Evolutionary conservation across 2,329 filamentous ascomycete genomes (phyloP).

Genomic region (Neofusicoccum cordaticola): DNA sequence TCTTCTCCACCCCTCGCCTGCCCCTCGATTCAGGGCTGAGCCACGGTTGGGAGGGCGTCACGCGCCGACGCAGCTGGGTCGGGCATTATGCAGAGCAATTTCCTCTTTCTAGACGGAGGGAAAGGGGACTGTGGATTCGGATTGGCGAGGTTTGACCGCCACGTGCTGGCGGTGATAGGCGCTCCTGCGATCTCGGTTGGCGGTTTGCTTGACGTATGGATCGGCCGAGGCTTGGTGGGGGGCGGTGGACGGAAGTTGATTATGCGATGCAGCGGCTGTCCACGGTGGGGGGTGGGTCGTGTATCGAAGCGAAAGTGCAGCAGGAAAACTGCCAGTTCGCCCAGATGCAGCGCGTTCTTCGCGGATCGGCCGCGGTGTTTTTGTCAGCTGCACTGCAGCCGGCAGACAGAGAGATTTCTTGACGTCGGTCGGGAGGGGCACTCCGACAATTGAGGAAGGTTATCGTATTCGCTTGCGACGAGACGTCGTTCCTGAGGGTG

Average conservation of each 20-base stretch:
- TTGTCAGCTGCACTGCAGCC: background rate
- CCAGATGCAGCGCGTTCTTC: too few species aligned
- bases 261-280: too few species aligned
- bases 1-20: background rate
- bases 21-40: conserved; percentile 4
- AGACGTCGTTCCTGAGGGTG: background rate
- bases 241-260: background rate
- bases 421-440: background rate
- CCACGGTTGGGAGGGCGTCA: background rate
- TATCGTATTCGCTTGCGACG: background rate
- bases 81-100: background rate
- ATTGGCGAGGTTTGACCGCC: background rate
- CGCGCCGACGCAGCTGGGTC: background rate
- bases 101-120: background rate
- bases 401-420: background rate
- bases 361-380: too few species aligned
- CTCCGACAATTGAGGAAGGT: background rate
- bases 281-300: background rate
- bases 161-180: conserved; percentile 2
- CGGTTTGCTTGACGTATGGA: background rate
- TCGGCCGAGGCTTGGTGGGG: background rate
- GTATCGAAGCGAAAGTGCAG: background rate
- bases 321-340: too few species aligned
- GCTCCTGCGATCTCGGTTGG: conserved; percentile 8
- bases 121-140: background rate